Percentiles rank a stretch among this genome's conserved stretches.
These are phyloP conservation scores for Theobroma cacao DNA, from an alignment of 345 rosid species.

Conservation along the genomic window DNA sequence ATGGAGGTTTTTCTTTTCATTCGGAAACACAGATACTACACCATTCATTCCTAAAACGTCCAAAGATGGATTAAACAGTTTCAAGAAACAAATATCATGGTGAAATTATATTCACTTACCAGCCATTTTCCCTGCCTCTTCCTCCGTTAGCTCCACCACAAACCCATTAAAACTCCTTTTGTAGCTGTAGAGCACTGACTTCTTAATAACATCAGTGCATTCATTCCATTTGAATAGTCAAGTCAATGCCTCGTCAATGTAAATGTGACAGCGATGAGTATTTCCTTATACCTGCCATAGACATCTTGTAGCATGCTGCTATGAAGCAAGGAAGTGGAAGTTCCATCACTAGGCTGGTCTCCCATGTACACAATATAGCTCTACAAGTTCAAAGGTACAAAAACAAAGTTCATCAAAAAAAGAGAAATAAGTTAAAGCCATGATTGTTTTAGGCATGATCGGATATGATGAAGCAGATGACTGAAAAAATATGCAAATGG, in stretches of 20 bases:
- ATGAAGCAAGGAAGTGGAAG: conserved; percentile 40
- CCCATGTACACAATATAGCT: conserved; percentile 54
- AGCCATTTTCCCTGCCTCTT: conserved; percentile 30
- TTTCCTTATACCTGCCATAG: conserved; percentile 28
- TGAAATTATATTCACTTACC: conserved; percentile 15
- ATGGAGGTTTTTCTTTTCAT: conserved; percentile 38
- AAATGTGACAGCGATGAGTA: not conserved
- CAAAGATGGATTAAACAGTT: not conserved
- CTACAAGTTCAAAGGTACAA: conserved; percentile 16
- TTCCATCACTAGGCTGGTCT: conserved; percentile 29
- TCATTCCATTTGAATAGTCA: not conserved
- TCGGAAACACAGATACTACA: conserved; percentile 59
- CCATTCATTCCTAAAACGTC: conserved; percentile 35
- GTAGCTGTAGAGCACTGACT: conserved; percentile 42
- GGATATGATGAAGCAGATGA: too few relatives aligned
- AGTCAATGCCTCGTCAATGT: not conserved
- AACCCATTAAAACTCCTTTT: conserved; percentile 51
- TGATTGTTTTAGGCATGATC: not conserved
- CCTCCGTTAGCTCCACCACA: conserved; percentile 38
- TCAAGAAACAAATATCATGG: not conserved
- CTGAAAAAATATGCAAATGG: not conserved
- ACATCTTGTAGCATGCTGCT: conserved; percentile 33
- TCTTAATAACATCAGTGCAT: conserved; percentile 20
- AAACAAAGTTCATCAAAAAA: not conserved
- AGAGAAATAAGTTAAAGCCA: not conserved